A percentile compares a stretch with the other conserved stretches of the same genome.
phyloP scores from a whole-genome alignment of 306 rosid species.

The Prunus fruticosa region DNA sequence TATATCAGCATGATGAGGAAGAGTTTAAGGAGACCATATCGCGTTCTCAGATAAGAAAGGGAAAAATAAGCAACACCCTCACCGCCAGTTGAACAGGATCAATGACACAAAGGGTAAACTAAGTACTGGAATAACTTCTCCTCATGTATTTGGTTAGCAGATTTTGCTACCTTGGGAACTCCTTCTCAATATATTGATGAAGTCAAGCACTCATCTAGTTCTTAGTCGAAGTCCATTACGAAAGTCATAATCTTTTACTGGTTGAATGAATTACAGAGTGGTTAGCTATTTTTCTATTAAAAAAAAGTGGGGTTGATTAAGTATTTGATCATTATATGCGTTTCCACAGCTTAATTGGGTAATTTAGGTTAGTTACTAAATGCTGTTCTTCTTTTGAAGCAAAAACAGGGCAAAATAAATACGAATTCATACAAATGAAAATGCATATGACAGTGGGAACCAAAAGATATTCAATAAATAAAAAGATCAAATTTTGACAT shows the following conservation, averaged over 20 bases:
- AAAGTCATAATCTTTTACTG: too few species aligned
- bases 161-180: neutral
- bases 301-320: too few species aligned
- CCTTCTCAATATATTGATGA: neutral
- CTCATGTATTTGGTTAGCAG: neutral
- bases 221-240: too few species aligned
- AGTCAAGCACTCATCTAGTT: neutral
- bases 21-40: neutral
- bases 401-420: neutral
- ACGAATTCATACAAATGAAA: neutral
- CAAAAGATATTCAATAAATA: too few species aligned
- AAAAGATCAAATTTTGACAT: neutral
- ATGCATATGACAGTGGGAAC: too few species aligned
- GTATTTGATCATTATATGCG: too few species aligned
- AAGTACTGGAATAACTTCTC: neutral
- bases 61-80: neutral
- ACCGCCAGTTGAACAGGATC: neutral
- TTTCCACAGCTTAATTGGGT: too few species aligned
- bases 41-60: neutral
- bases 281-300: too few species aligned
- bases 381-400: neutral
- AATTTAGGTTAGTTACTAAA: too few species aligned
- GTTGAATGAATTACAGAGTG: too few species aligned
- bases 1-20: neutral
- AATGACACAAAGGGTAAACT: neutral